These are phyloP conservation scores for Penicillium fuscoglaucum DNA, from an alignment of 2,329 filamentous ascomycete genomes.

Conservation along the genomic window DNA sequence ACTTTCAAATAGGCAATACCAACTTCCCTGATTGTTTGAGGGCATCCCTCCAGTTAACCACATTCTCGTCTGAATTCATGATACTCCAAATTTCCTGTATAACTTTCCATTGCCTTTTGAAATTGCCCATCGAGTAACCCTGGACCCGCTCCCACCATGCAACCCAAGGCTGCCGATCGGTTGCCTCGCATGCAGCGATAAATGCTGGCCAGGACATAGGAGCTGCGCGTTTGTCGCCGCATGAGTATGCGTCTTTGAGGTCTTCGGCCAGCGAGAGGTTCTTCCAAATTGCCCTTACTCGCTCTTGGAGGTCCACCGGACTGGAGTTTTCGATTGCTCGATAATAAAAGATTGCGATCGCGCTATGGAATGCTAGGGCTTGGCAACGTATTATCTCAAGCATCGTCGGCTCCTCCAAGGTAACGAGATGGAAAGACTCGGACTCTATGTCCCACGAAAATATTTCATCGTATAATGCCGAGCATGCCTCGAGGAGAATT, in stretches of 20 bases:
- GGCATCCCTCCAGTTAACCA: constrained; percentile 19
- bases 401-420: not conserved
- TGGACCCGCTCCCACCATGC: constrained; percentile 23
- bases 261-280: constrained; percentile 20
- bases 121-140: constrained; percentile 24
- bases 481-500: not conserved
- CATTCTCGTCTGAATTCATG: constrained; percentile 15
- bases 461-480: not conserved
- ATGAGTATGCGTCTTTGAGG: constrained; percentile 15
- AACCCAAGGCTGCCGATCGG: constrained; percentile 17
- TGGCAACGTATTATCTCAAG: constrained; percentile 17
- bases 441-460: constrained; percentile 6
- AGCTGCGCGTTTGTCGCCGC: constrained; percentile 16
- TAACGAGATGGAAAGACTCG: constrained; percentile 5
- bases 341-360: constrained; percentile 19
- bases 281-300: constrained; percentile 12
- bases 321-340: constrained; percentile 15
- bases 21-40: constrained; percentile 17
- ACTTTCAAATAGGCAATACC: constrained; percentile 21
- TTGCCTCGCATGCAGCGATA: constrained; percentile 25
- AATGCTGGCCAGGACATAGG: constrained; percentile 28
- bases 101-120: constrained; percentile 21
- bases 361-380: constrained; percentile 19
- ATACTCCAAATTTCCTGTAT: constrained; percentile 23
- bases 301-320: not conserved